Conservation (phyloP, 2,329 filamentous ascomycete species). For the Aspergillus persii region DNA sequence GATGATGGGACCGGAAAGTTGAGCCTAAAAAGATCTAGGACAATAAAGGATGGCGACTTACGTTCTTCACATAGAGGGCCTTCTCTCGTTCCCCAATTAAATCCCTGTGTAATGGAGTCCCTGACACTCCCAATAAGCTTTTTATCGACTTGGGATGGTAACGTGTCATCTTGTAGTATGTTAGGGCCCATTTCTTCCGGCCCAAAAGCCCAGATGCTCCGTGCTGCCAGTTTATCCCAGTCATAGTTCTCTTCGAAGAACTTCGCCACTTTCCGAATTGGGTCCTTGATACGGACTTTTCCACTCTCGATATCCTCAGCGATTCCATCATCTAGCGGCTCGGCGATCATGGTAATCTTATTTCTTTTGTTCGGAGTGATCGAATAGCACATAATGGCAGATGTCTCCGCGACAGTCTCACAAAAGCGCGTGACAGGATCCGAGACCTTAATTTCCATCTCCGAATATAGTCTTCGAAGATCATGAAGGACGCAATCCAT, state of each 20-base stretch:
- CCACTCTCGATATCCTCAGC: conserved; percentile 91
- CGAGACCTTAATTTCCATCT: conserved; percentile 99
- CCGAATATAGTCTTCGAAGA: conserved; percentile 85
- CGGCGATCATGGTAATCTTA: conserved; percentile 97
- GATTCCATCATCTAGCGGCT: conserved; percentile 92
- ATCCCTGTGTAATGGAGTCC: conserved; percentile 92
- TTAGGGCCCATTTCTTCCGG: conserved; percentile 94
- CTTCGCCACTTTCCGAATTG: conserved; percentile 87
- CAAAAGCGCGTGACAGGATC: conserved; percentile 97
- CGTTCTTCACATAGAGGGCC: conserved; percentile 97
- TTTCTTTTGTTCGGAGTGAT: conserved; percentile 99
- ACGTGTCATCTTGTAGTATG: conserved; percentile 92
- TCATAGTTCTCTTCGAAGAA: conserved; percentile 98
- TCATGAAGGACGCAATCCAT: conserved; percentile 99
- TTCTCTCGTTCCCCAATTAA: conserved; percentile 94
- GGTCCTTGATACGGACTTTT: conserved; percentile 86
- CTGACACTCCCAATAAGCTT: conserved; percentile 82
- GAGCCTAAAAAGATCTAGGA: background rate
- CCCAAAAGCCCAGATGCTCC: conserved; percentile 98
- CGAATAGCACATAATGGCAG: conserved; percentile 95
- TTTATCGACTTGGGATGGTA: conserved; percentile 92
- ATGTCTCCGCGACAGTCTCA: conserved; percentile 96
- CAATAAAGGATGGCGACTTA: conserved; percentile 49
- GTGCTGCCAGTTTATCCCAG: conserved; percentile 89
- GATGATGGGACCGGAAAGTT: conserved; percentile 1